Evolutionary conservation across 2,329 filamentous ascomycete genomes (phyloP).

Genomic region (Fusarium phyllophilum): DNA sequence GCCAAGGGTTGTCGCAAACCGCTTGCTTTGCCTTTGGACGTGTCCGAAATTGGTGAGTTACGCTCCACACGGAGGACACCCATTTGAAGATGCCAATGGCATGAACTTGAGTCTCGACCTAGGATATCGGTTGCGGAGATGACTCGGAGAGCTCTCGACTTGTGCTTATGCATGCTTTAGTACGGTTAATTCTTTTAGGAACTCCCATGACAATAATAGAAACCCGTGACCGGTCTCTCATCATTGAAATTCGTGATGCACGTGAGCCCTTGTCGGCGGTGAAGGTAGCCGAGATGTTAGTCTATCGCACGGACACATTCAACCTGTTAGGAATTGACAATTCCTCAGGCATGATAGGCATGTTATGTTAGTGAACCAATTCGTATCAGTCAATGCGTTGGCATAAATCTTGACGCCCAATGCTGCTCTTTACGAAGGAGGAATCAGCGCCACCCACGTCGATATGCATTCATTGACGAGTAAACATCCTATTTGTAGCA

Average conservation of each 20-base stretch:
- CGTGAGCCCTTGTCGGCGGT: slow-evolving; percentile 28
- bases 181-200: slow-evolving; percentile 13
- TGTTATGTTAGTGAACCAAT: neutral
- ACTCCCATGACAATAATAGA: slow-evolving; percentile 23
- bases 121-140: slow-evolving; percentile 24
- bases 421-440: slow-evolving; percentile 2
- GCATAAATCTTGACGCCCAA: slow-evolving; percentile 31
- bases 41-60: slow-evolving; percentile 29
- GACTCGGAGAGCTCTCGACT: slow-evolving; percentile 15
- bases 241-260: neutral
- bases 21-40: slow-evolving; percentile 14
- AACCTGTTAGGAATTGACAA: slow-evolving; percentile 7
- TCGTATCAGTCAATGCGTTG: slow-evolving; percentile 18
- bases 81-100: neutral
- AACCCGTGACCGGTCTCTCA: slow-evolving; percentile 10
- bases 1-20: slow-evolving; percentile 13
- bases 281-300: slow-evolving; percentile 2
- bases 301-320: slow-evolving; percentile 27
- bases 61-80: slow-evolving; percentile 15
- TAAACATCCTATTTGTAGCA: neutral
- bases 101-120: slow-evolving; percentile 15
- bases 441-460: slow-evolving; percentile 26
- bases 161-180: slow-evolving; percentile 5
- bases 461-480: slow-evolving; percentile 4
- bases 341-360: neutral